Evolutionary conservation across 140 eudicot species (phyloP).

Genomic region (Oenanthe javanica): DNA sequence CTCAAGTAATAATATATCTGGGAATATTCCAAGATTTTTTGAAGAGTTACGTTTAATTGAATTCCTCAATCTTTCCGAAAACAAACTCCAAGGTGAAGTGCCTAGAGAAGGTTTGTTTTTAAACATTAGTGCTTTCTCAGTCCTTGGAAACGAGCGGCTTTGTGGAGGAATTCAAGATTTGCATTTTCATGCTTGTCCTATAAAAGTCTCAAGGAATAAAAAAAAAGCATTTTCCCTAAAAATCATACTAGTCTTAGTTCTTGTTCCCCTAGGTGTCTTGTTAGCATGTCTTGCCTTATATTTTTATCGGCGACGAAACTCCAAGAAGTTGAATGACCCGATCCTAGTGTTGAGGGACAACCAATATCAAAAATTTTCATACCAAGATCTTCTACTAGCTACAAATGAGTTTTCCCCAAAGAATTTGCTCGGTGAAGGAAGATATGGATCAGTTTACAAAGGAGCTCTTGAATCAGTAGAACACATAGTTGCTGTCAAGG

Average conservation of each 20-base stretch:
- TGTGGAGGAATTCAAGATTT: constrained; percentile 8
- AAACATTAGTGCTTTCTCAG: background rate
- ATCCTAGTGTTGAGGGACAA: background rate
- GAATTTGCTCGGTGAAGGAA: constrained; percentile 1
- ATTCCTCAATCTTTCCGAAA: background rate
- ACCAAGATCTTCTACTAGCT: background rate
- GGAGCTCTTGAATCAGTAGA: background rate
- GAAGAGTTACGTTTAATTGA: background rate
- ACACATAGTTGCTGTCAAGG: background rate
- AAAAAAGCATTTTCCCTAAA: background rate
- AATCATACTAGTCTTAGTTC: background rate
- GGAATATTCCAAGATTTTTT: background rate
- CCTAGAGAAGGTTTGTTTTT: background rate
- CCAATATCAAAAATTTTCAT: background rate
- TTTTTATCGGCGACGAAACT: background rate
- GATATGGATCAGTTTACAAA: background rate
- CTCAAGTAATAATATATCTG: background rate
- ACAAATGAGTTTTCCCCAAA: background rate
- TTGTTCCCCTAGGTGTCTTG: background rate
- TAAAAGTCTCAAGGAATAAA: background rate
- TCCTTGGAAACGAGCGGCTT: background rate
- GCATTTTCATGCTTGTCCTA: background rate
- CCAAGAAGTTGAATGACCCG: background rate
- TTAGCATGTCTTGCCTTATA: background rate
- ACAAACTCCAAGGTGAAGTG: background rate